Evolutionary conservation across 768 basidiomycete genomes (phyloP).

Genomic region (Russula ochroleuca): DNA sequence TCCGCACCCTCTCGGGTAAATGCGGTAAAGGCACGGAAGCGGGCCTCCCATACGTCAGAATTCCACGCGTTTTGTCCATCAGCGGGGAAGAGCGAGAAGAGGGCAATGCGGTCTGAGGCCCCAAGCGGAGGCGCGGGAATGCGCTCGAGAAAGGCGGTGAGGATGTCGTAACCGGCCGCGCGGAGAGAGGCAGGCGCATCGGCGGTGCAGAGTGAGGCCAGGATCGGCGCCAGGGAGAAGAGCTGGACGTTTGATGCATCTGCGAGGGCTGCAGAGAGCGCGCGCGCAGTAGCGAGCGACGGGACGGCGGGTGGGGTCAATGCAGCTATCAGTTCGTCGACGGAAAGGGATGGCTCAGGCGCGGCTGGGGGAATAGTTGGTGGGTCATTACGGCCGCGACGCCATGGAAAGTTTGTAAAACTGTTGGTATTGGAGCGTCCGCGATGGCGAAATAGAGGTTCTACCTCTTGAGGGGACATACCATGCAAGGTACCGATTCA

Average conservation of each 20-base stretch:
- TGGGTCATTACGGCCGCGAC: conserved; percentile 26
- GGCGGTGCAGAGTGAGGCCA: conserved; percentile 53
- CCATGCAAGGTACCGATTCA: conserved; percentile 14
- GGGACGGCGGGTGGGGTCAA: conserved; percentile 57
- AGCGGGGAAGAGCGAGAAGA: conserved; percentile 59
- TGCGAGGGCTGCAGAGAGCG: conserved; percentile 51
- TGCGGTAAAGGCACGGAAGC: conserved; percentile 62
- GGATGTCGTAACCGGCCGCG: conserved; percentile 65
- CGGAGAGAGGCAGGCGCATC: conserved; percentile 56
- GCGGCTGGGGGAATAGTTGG: conserved; percentile 26
- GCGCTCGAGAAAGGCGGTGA: conserved; percentile 66
- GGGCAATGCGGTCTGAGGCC: conserved; percentile 57
- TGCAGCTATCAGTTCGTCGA: conserved; percentile 47
- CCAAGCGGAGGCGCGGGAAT: conserved; percentile 43
- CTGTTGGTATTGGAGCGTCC: conserved; percentile 44
- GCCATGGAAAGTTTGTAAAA: conserved; percentile 42
- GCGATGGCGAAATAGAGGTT: conserved; percentile 32
- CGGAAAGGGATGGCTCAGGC: conserved; percentile 34
- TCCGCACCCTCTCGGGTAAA: conserved; percentile 59
- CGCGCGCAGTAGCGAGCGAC: conserved; percentile 57
- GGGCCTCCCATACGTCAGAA: conserved; percentile 65
- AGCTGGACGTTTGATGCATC: conserved; percentile 42
- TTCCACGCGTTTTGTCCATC: conserved; percentile 46
- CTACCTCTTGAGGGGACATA: conserved; percentile 33
- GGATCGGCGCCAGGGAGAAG: conserved; percentile 53